Evolutionary conservation across 2,329 filamentous ascomycete genomes (phyloP).

Genomic region (Aspergillus latus): DNA sequence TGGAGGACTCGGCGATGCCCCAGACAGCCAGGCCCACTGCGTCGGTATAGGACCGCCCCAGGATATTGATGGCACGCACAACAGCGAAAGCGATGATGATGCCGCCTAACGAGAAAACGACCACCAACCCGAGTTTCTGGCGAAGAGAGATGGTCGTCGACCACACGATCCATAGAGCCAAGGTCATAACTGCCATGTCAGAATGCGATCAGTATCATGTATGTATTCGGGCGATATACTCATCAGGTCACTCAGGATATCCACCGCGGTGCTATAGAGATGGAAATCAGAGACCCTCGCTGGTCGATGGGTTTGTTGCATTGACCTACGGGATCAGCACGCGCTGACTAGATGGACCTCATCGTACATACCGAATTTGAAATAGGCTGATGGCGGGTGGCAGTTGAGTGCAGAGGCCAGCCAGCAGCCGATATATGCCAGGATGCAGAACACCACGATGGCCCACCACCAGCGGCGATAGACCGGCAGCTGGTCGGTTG

Average conservation of each 20-base stretch:
- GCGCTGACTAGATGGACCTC: not conserved
- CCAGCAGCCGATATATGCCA: constrained; percentile 23
- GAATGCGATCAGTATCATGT: too few species aligned
- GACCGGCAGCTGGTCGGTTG: constrained; percentile 17
- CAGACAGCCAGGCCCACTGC: constrained; percentile 21
- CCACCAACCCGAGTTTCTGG: constrained; percentile 29
- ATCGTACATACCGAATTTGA: constrained; percentile 16
- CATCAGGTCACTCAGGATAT: constrained; percentile 26
- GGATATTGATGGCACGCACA: constrained; percentile 29
- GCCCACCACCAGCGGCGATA: constrained; percentile 21
- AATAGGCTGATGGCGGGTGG: constrained; percentile 22
- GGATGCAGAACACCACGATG: constrained; percentile 10
- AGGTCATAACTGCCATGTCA: constrained; percentile 28
- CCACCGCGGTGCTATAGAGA: constrained; percentile 24
- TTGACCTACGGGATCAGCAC: constrained; percentile 12
- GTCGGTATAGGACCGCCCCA: constrained; percentile 23
- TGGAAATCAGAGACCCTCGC: constrained; percentile 19
- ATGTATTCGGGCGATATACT: constrained; percentile 14
- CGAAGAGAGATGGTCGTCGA: constrained; percentile 26
- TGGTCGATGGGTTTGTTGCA: constrained; percentile 20
- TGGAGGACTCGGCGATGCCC: constrained; percentile 22
- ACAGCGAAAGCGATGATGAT: constrained; percentile 28
- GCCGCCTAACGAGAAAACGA: constrained; percentile 30
- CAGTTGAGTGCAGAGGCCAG: constrained; percentile 20
- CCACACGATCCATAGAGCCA: constrained; percentile 31